phyloP scores from a whole-genome alignment of 108 stramenopile genomes.

The Aureococcus anophagefferens region DNA sequence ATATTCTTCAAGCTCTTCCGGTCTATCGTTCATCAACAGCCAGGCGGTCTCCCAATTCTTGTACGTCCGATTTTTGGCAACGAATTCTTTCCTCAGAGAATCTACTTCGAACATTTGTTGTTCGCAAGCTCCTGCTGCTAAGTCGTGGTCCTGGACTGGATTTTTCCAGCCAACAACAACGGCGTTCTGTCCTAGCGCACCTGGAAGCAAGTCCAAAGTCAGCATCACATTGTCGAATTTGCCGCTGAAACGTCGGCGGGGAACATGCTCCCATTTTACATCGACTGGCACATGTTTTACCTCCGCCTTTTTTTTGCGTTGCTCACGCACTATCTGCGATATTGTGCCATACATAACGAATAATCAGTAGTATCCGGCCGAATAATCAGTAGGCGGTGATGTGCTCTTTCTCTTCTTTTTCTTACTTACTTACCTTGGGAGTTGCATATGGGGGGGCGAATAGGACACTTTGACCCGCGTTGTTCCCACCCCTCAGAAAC shows the following conservation, averaged over 20 bases:
- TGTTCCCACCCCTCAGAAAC: too few relatives aligned
- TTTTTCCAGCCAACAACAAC: conserved; percentile 2
- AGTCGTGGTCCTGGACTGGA: conserved; percentile 6
- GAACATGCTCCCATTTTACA: background rate
- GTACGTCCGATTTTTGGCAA: background rate
- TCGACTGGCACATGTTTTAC: background rate
- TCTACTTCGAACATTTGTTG: background rate
- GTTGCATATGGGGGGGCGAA: too few relatives aligned
- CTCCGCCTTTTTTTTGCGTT: background rate
- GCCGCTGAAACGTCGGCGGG: background rate
- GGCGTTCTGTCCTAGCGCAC: background rate
- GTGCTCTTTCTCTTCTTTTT: too few relatives aligned
- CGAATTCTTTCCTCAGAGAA: background rate
- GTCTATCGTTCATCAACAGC: conserved; percentile 13
- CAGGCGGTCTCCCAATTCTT: conserved; percentile 11
- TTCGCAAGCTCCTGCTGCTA: background rate
- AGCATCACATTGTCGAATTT: background rate
- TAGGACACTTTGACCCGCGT: too few relatives aligned
- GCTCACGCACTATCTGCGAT: background rate
- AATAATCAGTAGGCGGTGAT: too few relatives aligned
- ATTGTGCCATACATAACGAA: background rate
- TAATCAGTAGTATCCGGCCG: too few relatives aligned
- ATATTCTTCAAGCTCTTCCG: conserved; percentile 11
- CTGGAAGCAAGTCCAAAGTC: background rate
- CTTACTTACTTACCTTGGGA: too few relatives aligned